Evolutionary conservation across 148 eudicot species (phyloP), one percentile per base, ranked within the genome.

Genomic region (Hydrangea macrophylla): DNA sequence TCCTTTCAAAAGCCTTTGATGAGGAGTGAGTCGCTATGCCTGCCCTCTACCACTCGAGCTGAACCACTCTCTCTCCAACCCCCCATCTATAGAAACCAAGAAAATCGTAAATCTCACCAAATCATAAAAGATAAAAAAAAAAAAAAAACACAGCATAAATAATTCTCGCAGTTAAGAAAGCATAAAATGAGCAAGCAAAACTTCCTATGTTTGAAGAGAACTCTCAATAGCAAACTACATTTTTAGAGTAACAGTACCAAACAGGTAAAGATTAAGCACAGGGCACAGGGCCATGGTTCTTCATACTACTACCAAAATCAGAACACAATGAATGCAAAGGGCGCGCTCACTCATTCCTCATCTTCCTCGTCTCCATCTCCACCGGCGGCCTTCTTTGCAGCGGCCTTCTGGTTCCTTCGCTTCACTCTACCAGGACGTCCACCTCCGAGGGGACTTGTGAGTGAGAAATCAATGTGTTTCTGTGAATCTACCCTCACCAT

Each of bases 381-480:
- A 23, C 68, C 68, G 9, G 68, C 9, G 26, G 68, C 68, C 35
- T 64, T 64, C 68, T 64, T 64, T 5, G 68, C 68, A 48, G 68
- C 68, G 1, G 55, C 68, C 56, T 30, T 64, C 55, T 23, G 25
- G 68, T 64, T 64, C 68, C 31, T 67, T 67, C 72, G 25, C 64
- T 68, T 62, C 60, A 70, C 74, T 58, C 74, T 60, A 0, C 74
- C 74, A 70, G 66, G 74, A 18, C 67, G 74, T 20, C 74, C 74
- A 33, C 74, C 74, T 35, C 74, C 74, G 62, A 60, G 61, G 10
- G 74, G 74, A 70, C 74, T 70, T 51, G 74, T 70, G 9, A 69
- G 73, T 9, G 73, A 69, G 64, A 69, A 69, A 32, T 69, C 73
- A 23, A 67, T 67, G 58, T 68, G 72, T 37, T 68, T 68, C 37